These are phyloP conservation scores for Verbascum thapsus DNA, from an alignment of 257 asterid genomes.

Conservation along the genomic window DNA sequence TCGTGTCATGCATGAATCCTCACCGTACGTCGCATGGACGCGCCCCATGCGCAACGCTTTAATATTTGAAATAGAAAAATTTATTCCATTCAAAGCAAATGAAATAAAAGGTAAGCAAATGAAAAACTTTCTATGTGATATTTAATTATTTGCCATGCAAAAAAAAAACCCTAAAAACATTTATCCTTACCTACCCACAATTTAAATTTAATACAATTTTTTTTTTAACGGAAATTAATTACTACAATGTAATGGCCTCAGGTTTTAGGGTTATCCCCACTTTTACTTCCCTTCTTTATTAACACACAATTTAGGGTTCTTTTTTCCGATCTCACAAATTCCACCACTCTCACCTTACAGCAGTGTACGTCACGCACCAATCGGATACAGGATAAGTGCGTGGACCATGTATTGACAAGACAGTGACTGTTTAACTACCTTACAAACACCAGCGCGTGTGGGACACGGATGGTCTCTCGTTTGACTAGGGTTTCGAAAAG, in stretches of 20 bases:
- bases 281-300: constrained; percentile 39
- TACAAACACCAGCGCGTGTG: constrained; percentile 32
- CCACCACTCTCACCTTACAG: neutral
- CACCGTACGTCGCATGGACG: too few relatives aligned
- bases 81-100: neutral
- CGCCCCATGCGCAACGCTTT: too few relatives aligned
- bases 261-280: constrained; percentile 46
- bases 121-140: constrained; percentile 1
- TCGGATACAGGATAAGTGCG: constrained; percentile 23
- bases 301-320: constrained; percentile 53
- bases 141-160: constrained; percentile 18
- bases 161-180: constrained; percentile 29
- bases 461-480: constrained; percentile 24
- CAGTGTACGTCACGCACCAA: constrained; percentile 34
- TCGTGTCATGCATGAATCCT: too few relatives aligned
- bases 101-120: neutral
- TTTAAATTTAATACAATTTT: constrained; percentile 15
- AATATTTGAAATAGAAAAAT: too few relatives aligned
- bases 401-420: constrained; percentile 38
- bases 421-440: constrained; percentile 26
- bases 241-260: constrained; percentile 1
- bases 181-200: constrained; percentile 26
- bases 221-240: constrained; percentile 20
- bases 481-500: constrained; percentile 52
- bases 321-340: constrained; percentile 1